Percentiles rank a stretch among this genome's conserved stretches.
Evolutionary conservation across 2,329 filamentous ascomycete species (phyloP).

Genomic region (Microsporum ferrugineum): DNA sequence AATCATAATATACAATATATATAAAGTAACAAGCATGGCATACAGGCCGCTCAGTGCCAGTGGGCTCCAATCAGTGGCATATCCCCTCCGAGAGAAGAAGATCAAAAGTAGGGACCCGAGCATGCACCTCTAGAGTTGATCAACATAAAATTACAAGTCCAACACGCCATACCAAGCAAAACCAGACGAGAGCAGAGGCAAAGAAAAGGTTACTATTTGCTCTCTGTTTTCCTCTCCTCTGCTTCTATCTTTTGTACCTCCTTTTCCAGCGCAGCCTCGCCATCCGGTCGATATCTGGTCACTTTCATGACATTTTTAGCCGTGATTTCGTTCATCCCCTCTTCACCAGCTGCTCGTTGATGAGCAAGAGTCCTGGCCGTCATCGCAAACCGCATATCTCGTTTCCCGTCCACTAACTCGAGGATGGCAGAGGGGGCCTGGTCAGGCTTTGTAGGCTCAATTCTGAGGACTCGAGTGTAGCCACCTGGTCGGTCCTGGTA

Average conservation of each 20-base stretch:
- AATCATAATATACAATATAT: background rate
- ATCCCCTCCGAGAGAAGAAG: background rate
- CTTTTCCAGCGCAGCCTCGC: constrained; percentile 54
- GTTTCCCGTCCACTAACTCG: constrained; percentile 86
- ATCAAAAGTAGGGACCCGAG: background rate
- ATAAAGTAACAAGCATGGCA: background rate
- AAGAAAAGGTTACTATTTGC: background rate
- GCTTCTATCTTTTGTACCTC: constrained; percentile 40
- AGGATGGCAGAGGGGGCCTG: constrained; percentile 84
- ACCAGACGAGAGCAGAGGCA: background rate
- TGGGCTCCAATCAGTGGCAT: too few relatives aligned
- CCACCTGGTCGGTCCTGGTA: constrained; percentile 73
- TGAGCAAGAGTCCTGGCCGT: constrained; percentile 74
- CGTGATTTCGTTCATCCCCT: constrained; percentile 58
- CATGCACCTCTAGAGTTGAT: background rate
- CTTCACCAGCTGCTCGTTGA: constrained; percentile 40
- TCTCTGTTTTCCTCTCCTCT: background rate
- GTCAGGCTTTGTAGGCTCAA: constrained; percentile 78
- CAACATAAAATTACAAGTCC: background rate
- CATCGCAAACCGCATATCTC: constrained; percentile 89
- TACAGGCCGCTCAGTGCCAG: background rate
- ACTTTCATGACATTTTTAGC: constrained; percentile 71
- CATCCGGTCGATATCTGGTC: constrained; percentile 58
- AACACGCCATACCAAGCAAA: background rate
- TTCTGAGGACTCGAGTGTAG: constrained; percentile 87